phyloP scores from a whole-genome alignment of 1,284 basidiomycete species.

The Ceratobasidium sp. region DNA sequence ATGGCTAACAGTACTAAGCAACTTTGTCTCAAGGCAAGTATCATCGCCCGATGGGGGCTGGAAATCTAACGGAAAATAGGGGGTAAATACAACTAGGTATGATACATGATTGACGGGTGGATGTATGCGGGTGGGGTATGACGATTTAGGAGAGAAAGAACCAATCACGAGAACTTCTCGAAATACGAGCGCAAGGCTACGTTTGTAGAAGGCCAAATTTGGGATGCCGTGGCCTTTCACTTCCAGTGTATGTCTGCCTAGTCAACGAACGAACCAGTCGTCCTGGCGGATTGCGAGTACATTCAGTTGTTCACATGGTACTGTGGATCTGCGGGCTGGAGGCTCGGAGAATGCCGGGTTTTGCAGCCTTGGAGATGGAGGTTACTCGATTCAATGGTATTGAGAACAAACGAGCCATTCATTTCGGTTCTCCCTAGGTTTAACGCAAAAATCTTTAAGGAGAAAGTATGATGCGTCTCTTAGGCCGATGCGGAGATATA shows the following conservation, averaged over 20 bases:
- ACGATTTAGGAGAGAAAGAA: too few species aligned
- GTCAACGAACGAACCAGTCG: background rate
- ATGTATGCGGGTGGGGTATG: too few species aligned
- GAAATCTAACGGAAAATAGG: too few species aligned
- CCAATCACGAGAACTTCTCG: too few species aligned
- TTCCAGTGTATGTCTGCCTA: background rate
- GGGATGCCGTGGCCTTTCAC: background rate
- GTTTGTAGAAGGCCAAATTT: background rate
- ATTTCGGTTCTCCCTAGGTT: background rate
- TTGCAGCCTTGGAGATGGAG: background rate
- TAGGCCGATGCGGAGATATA: too few species aligned
- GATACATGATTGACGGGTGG: too few species aligned
- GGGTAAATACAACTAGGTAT: too few species aligned
- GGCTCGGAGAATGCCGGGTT: background rate
- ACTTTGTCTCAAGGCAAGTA: too few species aligned
- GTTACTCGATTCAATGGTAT: background rate
- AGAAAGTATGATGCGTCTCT: too few species aligned
- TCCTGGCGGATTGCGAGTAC: background rate
- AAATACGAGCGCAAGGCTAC: too few species aligned
- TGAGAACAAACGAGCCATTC: background rate
- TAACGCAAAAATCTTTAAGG: background rate
- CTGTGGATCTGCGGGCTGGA: background rate
- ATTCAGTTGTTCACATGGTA: background rate
- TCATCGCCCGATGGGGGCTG: too few species aligned
- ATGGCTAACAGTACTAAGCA: too few species aligned